Evolutionary conservation across 2,329 filamentous ascomycete genomes (phyloP), one percentile per base, ranked within the genome.

Genomic region (Fusarium sp.): DNA sequence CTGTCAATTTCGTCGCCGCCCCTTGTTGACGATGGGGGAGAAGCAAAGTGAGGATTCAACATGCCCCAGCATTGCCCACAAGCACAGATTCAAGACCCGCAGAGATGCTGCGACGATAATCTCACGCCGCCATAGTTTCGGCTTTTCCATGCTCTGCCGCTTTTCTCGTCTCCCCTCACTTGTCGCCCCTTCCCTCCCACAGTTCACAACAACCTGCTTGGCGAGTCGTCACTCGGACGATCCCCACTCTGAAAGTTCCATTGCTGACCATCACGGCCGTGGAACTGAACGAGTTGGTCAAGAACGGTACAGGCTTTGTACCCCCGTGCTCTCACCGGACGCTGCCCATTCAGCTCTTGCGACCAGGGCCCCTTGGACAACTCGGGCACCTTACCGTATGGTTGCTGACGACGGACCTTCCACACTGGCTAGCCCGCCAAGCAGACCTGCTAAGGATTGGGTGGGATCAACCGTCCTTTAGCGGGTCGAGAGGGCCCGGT

Each of bases 241-340:
- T 75, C 68, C 57, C 74, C 70, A 77, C 72, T 47, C 37, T 42
- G n/a, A 64, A 58, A 52, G 67, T 72, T 67, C 65, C 67, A 64
- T 74, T 71, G 65, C 69, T 77, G 73, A 73, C 73, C 75, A 66
- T 62, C 47, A 54, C 18, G 22, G 56, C 57, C 59, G 62, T 64
- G 40, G 69, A 59, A 63, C 57, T 45, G 65, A 67, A 66, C 64
- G 65, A 58, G 42, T 60, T 52, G 66, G 62, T 71, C 58, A 64
- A 67, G 66, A 61, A 73, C 61, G 57, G 34, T 69, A 65, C 54
- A 66, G 52, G 56, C 59, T 35, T 63, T 64, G 59, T 54, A 45
- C 56, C 35, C 64, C 50, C 61, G 45, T 56, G 59, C 50, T 69
- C 45, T 59, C 61, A 57, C 64, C 31, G 37, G 62, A 20, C 62